Percentiles rank a stretch among this genome's conserved stretches.
Conservation (phyloP, 331 rosid genomes). For the Telfairia occidentalis region DNA sequence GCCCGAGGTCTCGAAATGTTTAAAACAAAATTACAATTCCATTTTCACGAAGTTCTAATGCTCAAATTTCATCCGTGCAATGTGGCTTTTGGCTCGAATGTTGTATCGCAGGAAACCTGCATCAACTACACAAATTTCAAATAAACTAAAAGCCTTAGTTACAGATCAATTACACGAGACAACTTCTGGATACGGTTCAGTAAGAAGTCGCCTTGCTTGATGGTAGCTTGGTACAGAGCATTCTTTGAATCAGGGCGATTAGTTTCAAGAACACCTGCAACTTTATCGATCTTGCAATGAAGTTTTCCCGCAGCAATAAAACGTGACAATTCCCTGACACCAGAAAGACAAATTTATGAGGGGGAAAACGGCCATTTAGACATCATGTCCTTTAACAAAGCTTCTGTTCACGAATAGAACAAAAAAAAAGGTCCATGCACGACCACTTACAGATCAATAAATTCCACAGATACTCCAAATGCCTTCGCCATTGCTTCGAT, state of each 20-base stretch:
- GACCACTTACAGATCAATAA: conserved; percentile 74
- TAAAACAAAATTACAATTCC: neutral
- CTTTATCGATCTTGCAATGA: conserved; percentile 94
- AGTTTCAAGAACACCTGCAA: conserved; percentile 85
- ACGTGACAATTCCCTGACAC: conserved; percentile 90
- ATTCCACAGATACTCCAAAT: conserved; percentile 90
- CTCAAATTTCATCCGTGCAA: conserved; percentile 10
- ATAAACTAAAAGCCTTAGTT: conserved; percentile 5
- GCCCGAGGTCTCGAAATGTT: neutral
- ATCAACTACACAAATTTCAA: neutral
- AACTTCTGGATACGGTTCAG: conserved; percentile 84
- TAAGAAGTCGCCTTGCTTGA: conserved; percentile 92
- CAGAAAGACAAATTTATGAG: neutral
- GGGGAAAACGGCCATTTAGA: neutral
- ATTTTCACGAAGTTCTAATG: neutral
- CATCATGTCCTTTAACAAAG: neutral
- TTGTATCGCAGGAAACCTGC: conserved; percentile 1
- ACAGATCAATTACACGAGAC: conserved; percentile 87
- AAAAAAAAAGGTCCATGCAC: neutral
- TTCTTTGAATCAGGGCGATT: conserved; percentile 92
- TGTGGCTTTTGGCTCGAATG: neutral
- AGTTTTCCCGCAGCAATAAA: conserved; percentile 96
- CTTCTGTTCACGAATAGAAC: neutral
- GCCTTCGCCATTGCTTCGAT: conserved; percentile 96
- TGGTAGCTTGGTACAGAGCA: conserved; percentile 92